These are phyloP conservation scores for Mucor indicus DNA, from an alignment of 371 early-diverging fungal genomes.

Conservation along the genomic window DNA sequence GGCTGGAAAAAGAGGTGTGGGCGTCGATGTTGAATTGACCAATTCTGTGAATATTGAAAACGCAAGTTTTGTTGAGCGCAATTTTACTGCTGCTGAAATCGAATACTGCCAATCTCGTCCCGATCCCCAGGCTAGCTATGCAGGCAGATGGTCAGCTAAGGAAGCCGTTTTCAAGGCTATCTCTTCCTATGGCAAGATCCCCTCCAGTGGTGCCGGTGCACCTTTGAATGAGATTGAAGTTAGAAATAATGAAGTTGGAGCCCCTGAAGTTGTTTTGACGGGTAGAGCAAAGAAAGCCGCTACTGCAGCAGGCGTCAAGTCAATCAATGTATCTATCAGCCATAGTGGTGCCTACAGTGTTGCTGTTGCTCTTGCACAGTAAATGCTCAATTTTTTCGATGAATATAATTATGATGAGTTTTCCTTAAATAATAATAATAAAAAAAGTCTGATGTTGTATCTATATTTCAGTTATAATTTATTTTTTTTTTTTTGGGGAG, in stretches of 20 bases:
- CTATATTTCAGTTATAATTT: too few species aligned
- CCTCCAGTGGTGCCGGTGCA: conserved; percentile 79
- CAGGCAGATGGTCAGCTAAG: conserved; percentile 95
- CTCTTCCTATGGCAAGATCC: conserved; percentile 64
- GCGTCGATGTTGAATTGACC: conserved; percentile 90
- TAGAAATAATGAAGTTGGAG: conserved; percentile 61
- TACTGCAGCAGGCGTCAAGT: conserved; percentile 62
- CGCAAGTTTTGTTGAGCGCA: conserved; percentile 82
- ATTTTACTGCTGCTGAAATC: conserved; percentile 80
- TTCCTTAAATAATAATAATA: too few species aligned
- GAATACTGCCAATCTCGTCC: conserved; percentile 75
- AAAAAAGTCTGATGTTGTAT: too few species aligned
- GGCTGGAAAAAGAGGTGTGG: conserved; percentile 68
- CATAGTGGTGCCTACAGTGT: conserved; percentile 91
- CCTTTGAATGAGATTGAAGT: conserved; percentile 92
- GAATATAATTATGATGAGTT: too few species aligned
- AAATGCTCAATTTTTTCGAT: too few species aligned
- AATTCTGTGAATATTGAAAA: conserved; percentile 77
- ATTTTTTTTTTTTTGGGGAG: too few species aligned
- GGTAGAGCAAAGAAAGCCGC: conserved; percentile 77
- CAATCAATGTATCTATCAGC: conserved; percentile 86
- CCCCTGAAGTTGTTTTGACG: conserved; percentile 82
- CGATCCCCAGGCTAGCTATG: conserved; percentile 80
- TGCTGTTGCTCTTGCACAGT: conserved; percentile 70
- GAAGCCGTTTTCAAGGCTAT: conserved; percentile 95